phyloP scores from a whole-genome alignment of 768 basidiomycete genomes.

The Tulasnella sp. region DNA sequence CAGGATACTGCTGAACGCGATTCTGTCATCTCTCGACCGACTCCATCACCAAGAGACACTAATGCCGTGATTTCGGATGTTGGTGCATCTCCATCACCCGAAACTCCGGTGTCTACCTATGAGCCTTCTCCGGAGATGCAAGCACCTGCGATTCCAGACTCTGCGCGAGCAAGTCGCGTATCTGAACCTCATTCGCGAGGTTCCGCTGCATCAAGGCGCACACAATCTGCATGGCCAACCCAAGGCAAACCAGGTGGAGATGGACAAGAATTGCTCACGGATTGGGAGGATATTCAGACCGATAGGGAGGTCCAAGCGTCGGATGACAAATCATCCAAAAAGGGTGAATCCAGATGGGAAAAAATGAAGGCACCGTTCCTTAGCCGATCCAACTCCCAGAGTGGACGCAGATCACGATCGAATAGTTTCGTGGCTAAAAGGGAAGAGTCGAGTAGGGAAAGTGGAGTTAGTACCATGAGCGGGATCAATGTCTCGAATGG shows the following conservation, averaged over 20 bases:
- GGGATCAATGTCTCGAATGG: conserved; percentile 28
- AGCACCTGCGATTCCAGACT: too few species aligned
- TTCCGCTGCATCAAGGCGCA: too few species aligned
- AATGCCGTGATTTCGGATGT: neutral
- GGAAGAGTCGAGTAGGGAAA: conserved; percentile 47
- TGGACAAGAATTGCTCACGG: conserved; percentile 19
- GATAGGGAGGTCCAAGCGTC: conserved; percentile 29
- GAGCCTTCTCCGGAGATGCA: neutral
- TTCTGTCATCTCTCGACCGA: neutral
- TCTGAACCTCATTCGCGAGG: too few species aligned
- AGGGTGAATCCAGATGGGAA: conserved; percentile 48
- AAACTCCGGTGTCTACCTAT: neutral
- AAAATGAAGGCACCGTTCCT: conserved; percentile 64
- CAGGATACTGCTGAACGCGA: conserved; percentile 32
- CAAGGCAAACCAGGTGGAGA: neutral
- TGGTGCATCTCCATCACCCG: neutral
- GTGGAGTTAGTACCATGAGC: conserved; percentile 55
- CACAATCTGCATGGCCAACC: too few species aligned
- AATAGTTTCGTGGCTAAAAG: conserved; percentile 57
- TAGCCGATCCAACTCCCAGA: conserved; percentile 43
- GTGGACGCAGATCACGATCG: conserved; percentile 62
- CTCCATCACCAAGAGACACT: neutral
- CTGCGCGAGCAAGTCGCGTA: too few species aligned
- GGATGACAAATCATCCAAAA: conserved; percentile 42
- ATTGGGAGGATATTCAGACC: conserved; percentile 22